A percentile compares a stretch with the other conserved stretches of the same genome.
Evolutionary conservation across 495 filamentous ascomycete species (phyloP).

Genomic region (Penicillium mononematosum): DNA sequence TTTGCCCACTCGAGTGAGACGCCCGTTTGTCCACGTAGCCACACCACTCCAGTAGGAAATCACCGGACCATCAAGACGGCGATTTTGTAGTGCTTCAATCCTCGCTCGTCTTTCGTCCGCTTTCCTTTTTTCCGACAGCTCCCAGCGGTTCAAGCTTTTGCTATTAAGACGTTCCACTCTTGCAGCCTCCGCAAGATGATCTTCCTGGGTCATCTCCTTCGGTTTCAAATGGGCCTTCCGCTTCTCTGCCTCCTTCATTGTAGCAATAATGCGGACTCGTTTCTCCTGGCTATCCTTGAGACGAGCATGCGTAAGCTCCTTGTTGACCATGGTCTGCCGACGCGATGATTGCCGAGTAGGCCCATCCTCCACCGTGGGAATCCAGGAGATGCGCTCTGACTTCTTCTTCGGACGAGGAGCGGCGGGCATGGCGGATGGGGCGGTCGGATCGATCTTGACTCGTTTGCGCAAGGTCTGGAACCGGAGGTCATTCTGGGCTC

Average conservation of each 20-base stretch:
- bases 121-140: constrained; percentile 82
- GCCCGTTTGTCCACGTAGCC: constrained; percentile 72
- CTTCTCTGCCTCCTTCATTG: constrained; percentile 85
- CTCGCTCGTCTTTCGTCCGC: constrained; percentile 78
- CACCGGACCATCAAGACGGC: constrained; percentile 83
- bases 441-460: constrained; percentile 64
- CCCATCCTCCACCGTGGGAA: constrained; percentile 74
- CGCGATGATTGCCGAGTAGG: constrained; percentile 81
- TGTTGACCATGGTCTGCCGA: constrained; percentile 77
- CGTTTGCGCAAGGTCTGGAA: constrained; percentile 54
- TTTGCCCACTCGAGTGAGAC: constrained; percentile 71
- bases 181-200: constrained; percentile 80
- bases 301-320: constrained; percentile 76
- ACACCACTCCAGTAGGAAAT: constrained; percentile 91
- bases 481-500: constrained; percentile 57
- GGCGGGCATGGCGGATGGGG: constrained; percentile 43
- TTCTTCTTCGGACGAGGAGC: constrained; percentile 81
- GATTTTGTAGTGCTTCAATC: constrained; percentile 79
- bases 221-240: constrained; percentile 72
- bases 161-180: constrained; percentile 78
- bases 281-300: constrained; percentile 81
- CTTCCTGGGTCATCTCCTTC: constrained; percentile 82
- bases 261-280: constrained; percentile 71
- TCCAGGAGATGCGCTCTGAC: constrained; percentile 85
- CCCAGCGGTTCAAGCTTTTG: constrained; percentile 92